phyloP scores from a whole-genome alignment of 164 flowering plant species.

The Berberis vulgaris region DNA sequence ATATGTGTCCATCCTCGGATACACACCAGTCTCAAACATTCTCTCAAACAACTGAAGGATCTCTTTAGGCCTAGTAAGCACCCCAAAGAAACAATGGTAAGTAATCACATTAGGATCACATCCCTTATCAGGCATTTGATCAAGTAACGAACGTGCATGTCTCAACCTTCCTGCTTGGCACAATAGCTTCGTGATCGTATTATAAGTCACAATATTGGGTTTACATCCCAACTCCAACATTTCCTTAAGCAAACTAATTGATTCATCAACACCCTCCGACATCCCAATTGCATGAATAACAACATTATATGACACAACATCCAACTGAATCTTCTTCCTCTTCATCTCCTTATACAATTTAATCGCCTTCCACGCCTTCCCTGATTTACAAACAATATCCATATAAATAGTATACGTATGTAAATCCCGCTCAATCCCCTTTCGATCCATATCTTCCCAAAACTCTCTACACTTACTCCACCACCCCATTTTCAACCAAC shows the following conservation, averaged over 20 bases:
- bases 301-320: constrained; percentile 76
- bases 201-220: constrained; percentile 65
- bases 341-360: constrained; percentile 82
- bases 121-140: constrained; percentile 49
- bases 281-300: constrained; percentile 63
- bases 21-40: constrained; percentile 64
- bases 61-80: constrained; percentile 59
- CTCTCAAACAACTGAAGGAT: constrained; percentile 63
- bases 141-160: constrained; percentile 48
- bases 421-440: constrained; percentile 50
- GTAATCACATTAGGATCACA: constrained; percentile 63
- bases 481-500: constrained; percentile 79
- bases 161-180: constrained; percentile 56
- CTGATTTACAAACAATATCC: constrained; percentile 70
- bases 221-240: constrained; percentile 70
- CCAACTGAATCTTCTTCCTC: constrained; percentile 51
- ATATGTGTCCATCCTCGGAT: constrained; percentile 73
- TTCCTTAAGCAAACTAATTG: constrained; percentile 45
- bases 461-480: constrained; percentile 82
- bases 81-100: constrained; percentile 56
- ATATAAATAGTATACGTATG: constrained; percentile 82
- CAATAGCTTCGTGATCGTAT: constrained; percentile 62
- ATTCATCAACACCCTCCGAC: constrained; percentile 63
- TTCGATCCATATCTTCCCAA: constrained; percentile 85
- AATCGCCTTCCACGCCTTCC: constrained; percentile 85